A percentile compares a stretch with the other conserved stretches of the same genome.
Conservation (phyloP, 2,329 filamentous ascomycete species). For the Colletotrichum tabaci region DNA sequence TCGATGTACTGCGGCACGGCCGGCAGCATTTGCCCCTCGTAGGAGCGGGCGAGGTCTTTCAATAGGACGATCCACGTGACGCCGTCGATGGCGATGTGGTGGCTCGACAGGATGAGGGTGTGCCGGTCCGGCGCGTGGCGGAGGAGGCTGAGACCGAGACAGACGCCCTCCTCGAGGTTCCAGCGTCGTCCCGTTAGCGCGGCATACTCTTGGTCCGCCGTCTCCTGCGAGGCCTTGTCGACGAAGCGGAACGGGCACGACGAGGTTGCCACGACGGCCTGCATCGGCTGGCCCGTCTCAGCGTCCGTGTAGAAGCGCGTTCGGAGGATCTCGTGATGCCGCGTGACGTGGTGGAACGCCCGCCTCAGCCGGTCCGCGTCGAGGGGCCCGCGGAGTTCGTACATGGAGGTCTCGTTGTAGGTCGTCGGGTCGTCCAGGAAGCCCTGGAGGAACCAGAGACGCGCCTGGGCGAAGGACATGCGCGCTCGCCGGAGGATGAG, state of each 20-base stretch:
- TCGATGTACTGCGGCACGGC: slow-evolving; percentile 53
- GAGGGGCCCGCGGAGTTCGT: slow-evolving; percentile 52
- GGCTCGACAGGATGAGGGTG: slow-evolving; percentile 59
- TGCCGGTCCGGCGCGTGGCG: slow-evolving; percentile 44
- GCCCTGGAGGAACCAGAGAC: slow-evolving; percentile 57
- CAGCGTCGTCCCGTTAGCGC: neutral
- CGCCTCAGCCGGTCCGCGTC: slow-evolving; percentile 48
- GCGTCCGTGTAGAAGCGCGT: slow-evolving; percentile 47
- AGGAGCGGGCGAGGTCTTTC: slow-evolving; percentile 59
- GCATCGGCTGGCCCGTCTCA: neutral
- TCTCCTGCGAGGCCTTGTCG: neutral
- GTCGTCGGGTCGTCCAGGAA: slow-evolving; percentile 54
- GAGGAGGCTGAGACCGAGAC: slow-evolving; percentile 3
- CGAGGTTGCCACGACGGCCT: slow-evolving; percentile 16
- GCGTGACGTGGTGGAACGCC: slow-evolving; percentile 51
- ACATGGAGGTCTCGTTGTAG: slow-evolving; percentile 56
- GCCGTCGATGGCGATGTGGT: slow-evolving; percentile 68
- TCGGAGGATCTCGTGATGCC: slow-evolving; percentile 53
- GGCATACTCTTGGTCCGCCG: neutral
- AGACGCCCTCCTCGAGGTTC: slow-evolving; percentile 12
- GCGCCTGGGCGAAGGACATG: slow-evolving; percentile 58
- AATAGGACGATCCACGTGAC: slow-evolving; percentile 60
- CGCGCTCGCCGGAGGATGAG: neutral
- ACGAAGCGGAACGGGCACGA: slow-evolving; percentile 5
- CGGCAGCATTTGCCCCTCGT: slow-evolving; percentile 50